Evolutionary conservation across 768 basidiomycete species (phyloP), one percentile per base, ranked within the genome.

Genomic region (Boletus edulis): DNA sequence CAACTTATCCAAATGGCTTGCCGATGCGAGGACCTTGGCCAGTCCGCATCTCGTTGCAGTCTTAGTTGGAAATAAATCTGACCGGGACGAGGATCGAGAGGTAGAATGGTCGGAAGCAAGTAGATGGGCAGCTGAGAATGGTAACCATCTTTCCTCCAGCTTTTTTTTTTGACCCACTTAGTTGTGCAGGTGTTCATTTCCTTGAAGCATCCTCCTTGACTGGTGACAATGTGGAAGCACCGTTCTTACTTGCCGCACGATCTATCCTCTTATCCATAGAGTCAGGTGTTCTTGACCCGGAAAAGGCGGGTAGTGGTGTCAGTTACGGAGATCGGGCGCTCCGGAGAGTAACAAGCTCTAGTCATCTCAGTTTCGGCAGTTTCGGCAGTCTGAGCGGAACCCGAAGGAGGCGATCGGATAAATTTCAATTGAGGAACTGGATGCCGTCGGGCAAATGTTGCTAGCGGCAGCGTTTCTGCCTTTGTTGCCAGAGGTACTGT

Each of bases 41-140:
- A 94, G 93, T 58, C 91, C 94, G 13, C 88, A 98, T 67, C 76
- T 98, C 3, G 91, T 96, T 52, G 83, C 84, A 1, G 91, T 95
- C 39, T 76, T 96, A 15, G 94, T 99, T 18, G 97, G 97, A 45
- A 98, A 94, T 72, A 98, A 99, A 75, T 83, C 89, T 14, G 97
- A 99, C 71, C 80, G 85, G 63, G 96, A 98, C 65, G 95, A 97
- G 49, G 93, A 94, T 48, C 77, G 97, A 49, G 91, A 98, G 71
- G 94, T 99, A 38, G 92, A 96, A 63, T 97, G 91, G 86, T 81
- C 87, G 24, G 97, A 99, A 73, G 97, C 93, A 11, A 93, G 91
- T 64, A 78, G 83, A 66, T 99, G 94, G 94, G 96, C 97, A 18
- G 89, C 94, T 46, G 92, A 95, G 70, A 94, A 98, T 69, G 90